Conservation (phyloP, 2,329 filamentous ascomycete species). For the Thermoascus crustaceus region DNA sequence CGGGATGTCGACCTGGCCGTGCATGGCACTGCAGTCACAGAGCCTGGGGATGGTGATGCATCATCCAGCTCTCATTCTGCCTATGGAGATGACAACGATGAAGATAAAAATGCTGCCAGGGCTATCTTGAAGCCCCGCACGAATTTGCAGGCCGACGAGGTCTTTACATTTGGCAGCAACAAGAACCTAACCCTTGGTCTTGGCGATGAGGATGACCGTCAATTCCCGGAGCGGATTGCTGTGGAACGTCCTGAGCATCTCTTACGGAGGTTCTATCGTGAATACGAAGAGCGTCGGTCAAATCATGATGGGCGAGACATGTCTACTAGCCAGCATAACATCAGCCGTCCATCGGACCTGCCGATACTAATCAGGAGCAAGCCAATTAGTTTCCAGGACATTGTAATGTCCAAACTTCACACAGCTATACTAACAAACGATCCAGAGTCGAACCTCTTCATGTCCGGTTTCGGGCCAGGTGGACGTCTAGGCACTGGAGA, state of each 20-base stretch:
- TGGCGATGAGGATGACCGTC: constrained; percentile 90
- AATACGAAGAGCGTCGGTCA: constrained; percentile 46
- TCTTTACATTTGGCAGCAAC: constrained; percentile 93
- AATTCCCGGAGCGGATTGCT: constrained; percentile 78
- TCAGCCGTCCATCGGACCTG: constrained; percentile 46
- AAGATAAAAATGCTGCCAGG: constrained; percentile 25
- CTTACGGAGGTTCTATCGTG: constrained; percentile 62
- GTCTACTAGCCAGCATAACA: constrained; percentile 14
- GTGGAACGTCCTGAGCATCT: constrained; percentile 71
- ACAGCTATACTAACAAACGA: constrained; percentile 83
- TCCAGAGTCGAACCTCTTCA: constrained; percentile 79
- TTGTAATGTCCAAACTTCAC: constrained; percentile 83
- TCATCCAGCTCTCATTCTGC: constrained; percentile 22
- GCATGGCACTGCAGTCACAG: constrained; percentile 37
- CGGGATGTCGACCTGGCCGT: constrained; percentile 21
- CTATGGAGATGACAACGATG: constrained; percentile 43
- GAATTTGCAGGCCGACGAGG: constrained; percentile 62
- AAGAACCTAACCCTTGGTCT: constrained; percentile 89
- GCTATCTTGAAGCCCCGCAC: constrained; percentile 24
- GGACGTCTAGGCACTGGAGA: constrained; percentile 84
- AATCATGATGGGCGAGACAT: constrained; percentile 17
- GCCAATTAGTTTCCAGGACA: constrained; percentile 69
- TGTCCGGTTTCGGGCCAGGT: constrained; percentile 85
- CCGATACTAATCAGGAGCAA: constrained; percentile 64
- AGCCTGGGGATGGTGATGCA: constrained; percentile 30